Evolutionary conservation across 2,329 filamentous ascomycete genomes (phyloP), one percentile per base, ranked within the genome.

Genomic region (Arthrobotrys megalospora): DNA sequence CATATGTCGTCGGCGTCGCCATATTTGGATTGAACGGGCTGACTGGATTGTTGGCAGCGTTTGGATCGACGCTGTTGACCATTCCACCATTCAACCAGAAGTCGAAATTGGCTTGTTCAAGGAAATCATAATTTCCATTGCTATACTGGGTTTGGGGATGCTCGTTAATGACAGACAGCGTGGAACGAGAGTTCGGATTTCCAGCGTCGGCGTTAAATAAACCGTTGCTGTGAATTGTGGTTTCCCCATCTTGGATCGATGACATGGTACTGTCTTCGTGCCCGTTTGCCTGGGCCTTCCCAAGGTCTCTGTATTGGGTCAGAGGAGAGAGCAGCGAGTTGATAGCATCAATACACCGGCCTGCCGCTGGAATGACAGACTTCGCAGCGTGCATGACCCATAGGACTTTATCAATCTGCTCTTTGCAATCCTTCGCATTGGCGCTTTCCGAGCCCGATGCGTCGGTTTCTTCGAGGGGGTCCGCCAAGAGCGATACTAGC

Each of bases 371-470:
- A 21, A 77, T 77, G 10, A 77, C 66, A 6, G 73, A 67, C 24
- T 71, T 77, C 2, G 73, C 73, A 7, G 73, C 73, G 12, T 77
- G 73, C 73, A 77, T 77, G 19, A 77, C 73, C 73, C 73, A 77
- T 7, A 77, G 50, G 16, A 77, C 73, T 32, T 77, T 77, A 63
- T 71, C 73, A 14, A 77, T 71, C 47, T 77, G 73, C 38, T 77
- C 73, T 28, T 70, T 77, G 45, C 73, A 77, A 24, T 77, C 73
- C 43, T 77, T 77, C 36, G 66, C 73, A 41, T 77, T 77, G 8
- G 73, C 73, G 19, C 66, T 71, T 43, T 77, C 73, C n/a, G 73
- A 62, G 6, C 73, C 73, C 12, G 73, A 45, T 14, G 66, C 50
- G 8, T 65, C 66, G 34, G 69, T 66, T 63, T 77, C 73, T 16